Evolutionary conservation across 1,139 yeast species (phyloP).

Genomic region (Debaryomycetaceae sp.): DNA sequence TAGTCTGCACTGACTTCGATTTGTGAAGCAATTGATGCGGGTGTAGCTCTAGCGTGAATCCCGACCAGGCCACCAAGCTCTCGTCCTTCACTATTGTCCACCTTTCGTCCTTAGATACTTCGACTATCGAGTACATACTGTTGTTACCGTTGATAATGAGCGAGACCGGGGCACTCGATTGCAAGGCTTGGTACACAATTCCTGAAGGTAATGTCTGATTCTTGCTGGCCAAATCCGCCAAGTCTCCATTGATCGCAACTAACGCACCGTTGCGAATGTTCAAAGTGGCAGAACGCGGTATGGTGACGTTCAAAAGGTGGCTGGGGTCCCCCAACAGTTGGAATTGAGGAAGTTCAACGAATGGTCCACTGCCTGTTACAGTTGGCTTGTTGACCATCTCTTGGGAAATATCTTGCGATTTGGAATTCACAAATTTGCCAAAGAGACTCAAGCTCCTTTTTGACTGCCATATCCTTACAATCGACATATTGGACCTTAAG

Average conservation of each 20-base stretch:
- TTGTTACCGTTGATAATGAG: slow-evolving; percentile 28
- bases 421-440: background rate
- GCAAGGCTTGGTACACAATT: slow-evolving; percentile 24
- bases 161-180: slow-evolving; percentile 22
- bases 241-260: slow-evolving; percentile 35
- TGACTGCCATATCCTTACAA: background rate
- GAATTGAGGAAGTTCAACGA: slow-evolving; percentile 34
- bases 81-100: slow-evolving; percentile 37
- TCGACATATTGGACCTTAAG: no score
- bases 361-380: slow-evolving; percentile 40
- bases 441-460: background rate
- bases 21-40: slow-evolving; percentile 14
- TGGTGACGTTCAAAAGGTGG: slow-evolving; percentile 28
- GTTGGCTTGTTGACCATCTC: slow-evolving; percentile 14
- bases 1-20: slow-evolving; percentile 17
- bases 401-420: slow-evolving; percentile 8
- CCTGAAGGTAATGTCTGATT: slow-evolving; percentile 12
- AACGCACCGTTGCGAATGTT: slow-evolving; percentile 30
- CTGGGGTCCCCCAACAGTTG: slow-evolving; percentile 29
- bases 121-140: slow-evolving; percentile 24
- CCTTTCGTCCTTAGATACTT: slow-evolving; percentile 13
- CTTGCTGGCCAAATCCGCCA: slow-evolving; percentile 14
- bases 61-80: slow-evolving; percentile 45
- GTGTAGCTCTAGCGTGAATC: slow-evolving; percentile 28
- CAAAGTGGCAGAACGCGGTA: slow-evolving; percentile 33